phyloP scores from a whole-genome alignment of 192 early-diverging fungal genomes.

The Mortierella alpina region DNA sequence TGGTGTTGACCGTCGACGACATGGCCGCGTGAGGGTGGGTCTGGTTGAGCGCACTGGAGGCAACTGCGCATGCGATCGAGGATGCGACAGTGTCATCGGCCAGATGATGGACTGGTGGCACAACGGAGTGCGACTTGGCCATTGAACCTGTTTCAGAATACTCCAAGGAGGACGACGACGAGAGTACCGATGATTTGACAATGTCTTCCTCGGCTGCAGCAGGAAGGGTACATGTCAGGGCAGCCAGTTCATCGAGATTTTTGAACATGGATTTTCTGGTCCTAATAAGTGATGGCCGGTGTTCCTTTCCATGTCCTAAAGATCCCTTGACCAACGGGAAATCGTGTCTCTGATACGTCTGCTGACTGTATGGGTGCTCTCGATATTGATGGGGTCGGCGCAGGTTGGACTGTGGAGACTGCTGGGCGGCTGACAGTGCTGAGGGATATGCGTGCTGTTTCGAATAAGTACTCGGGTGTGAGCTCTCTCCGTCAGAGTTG shows the following conservation, averaged over 20 bases:
- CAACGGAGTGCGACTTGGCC: too few relatives aligned
- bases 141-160: too few relatives aligned
- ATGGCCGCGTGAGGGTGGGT: background rate
- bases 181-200: background rate
- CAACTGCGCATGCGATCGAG: too few relatives aligned
- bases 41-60: background rate
- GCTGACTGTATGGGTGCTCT: background rate
- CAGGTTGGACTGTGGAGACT: background rate
- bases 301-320: background rate
- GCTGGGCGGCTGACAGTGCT: background rate
- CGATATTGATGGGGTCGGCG: background rate
- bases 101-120: too few relatives aligned
- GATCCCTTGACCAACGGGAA: too few relatives aligned
- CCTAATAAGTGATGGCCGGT: conserved; percentile 1
- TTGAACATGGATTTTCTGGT: conserved; percentile 23
- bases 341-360: background rate
- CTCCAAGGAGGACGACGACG: background rate
- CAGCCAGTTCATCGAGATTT: conserved; percentile 16
- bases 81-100: too few relatives aligned
- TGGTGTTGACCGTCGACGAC: conserved; percentile 2
- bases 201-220: background rate
- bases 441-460: background rate
- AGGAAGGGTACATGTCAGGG: background rate
- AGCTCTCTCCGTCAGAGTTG: conserved; percentile 8
- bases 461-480: background rate